phyloP scores from a whole-genome alignment of 2,329 filamentous ascomycete genomes.

The Claviceps sp. region DNA sequence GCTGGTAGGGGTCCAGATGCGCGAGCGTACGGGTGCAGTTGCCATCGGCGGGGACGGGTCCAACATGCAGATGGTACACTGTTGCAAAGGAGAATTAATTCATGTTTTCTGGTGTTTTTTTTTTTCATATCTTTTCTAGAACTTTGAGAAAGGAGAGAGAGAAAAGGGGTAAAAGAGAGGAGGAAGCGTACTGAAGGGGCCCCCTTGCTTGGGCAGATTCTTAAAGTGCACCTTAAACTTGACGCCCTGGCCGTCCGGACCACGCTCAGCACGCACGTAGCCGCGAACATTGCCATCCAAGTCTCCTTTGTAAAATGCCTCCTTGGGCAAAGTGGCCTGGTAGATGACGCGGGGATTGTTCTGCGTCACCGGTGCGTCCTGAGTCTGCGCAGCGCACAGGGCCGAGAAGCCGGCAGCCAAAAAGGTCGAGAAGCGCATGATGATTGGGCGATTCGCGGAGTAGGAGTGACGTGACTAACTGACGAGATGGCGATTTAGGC shows the following conservation, averaged over 20 bases:
- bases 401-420: background rate
- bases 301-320: constrained; percentile 41
- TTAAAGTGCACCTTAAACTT: constrained; percentile 40
- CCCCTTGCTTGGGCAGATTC: constrained; percentile 42
- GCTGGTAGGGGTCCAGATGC: constrained; percentile 59
- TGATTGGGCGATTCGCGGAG: background rate
- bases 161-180: background rate
- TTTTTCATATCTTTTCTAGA: too few relatives aligned
- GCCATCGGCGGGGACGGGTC: constrained; percentile 48
- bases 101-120: too few relatives aligned
- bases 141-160: background rate
- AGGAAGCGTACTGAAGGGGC: constrained; percentile 43
- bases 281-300: constrained; percentile 30
- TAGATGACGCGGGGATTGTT: constrained; percentile 45
- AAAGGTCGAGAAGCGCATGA: constrained; percentile 1
- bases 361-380: constrained; percentile 35
- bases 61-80: constrained; percentile 63
- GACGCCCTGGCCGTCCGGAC: constrained; percentile 39
- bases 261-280: constrained; percentile 31
- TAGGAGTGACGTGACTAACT: too few relatives aligned
- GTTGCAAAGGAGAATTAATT: background rate
- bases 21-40: constrained; percentile 57
- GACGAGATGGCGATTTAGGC: background rate
- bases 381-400: constrained; percentile 15
- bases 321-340: constrained; percentile 40